Conservation (phyloP, 768 basidiomycete species). For the Clitopilus hobsonii region DNA sequence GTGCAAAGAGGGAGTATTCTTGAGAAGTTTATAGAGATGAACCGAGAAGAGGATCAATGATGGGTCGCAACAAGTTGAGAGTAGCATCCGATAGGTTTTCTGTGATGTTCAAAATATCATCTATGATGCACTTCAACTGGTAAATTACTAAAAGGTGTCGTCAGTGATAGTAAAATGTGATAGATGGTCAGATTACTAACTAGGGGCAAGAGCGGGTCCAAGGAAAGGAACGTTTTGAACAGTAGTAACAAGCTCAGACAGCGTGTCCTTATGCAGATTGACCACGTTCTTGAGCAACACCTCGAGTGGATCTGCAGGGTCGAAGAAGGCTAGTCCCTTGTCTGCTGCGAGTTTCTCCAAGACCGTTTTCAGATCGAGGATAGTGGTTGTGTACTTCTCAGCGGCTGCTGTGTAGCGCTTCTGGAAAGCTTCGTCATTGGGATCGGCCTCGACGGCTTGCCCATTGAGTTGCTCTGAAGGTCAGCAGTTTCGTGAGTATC, state of each 20-base stretch:
- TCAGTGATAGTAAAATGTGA: conserved; percentile 1
- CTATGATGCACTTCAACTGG: conserved; percentile 56
- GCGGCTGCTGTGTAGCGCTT: not conserved
- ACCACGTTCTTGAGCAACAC: conserved; percentile 43
- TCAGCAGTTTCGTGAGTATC: not conserved
- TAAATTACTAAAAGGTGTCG: conserved; percentile 42
- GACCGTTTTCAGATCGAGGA: conserved; percentile 25
- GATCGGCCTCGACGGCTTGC: not conserved
- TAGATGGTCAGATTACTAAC: conserved; percentile 34
- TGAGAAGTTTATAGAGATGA: conserved; percentile 2
- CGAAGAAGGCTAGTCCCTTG: conserved; percentile 50
- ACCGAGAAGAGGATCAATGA: conserved; percentile 25
- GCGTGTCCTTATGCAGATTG: conserved; percentile 42
- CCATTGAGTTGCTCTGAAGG: not conserved
- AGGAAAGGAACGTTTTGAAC: conserved; percentile 37
- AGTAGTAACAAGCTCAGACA: conserved; percentile 27
- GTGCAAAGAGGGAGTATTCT: not conserved
- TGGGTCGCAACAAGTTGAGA: conserved; percentile 35
- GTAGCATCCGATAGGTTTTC: conserved; percentile 47
- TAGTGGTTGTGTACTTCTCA: conserved; percentile 10
- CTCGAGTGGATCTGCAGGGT: conserved; percentile 38
- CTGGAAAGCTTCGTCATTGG: not conserved
- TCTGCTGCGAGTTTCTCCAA: conserved; percentile 32
- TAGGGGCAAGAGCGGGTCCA: conserved; percentile 48
- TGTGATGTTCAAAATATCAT: conserved; percentile 39